Base-by-base conservation (phyloP, 177 flowering plant genomes). In the Telopea speciosissima region DNA sequence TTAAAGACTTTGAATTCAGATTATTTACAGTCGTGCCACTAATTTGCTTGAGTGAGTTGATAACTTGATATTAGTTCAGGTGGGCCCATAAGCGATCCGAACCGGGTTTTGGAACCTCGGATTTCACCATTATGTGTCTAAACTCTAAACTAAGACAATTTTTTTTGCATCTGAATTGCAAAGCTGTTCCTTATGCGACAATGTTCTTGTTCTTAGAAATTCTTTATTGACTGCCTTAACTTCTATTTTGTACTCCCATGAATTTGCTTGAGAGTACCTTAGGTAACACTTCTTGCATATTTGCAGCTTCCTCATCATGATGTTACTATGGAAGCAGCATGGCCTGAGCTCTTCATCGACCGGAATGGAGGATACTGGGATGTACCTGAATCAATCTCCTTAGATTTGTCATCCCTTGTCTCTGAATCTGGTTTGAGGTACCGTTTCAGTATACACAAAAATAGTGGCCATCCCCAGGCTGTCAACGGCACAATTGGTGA, bases 281-380 rank as follows among this genome's bases (percentile, higher is more conserved):
- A 21, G 12, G 62, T 63, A 59, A 62, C 61, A 19, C 71, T 62
- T 63, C 45, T 61, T 66, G 75, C 68, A 54, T 65, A 26, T 69
- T 23, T 83, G 72, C 92, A 93, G 98, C 88, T 91, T 72, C 87
- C 87, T 68, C 5, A 77, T 28, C 98, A 93, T 80, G 93, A 91
- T 82, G 66, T 93, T 70, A 87, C 89, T 8, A 45, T 93, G 36
- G 91, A 93, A 78, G 98, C 98, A 24, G 94, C 90, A 54, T 89
- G 92, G 92, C 97, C 98, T 64, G 91, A 89, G 81, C 81, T 93
- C 28, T 93, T 86, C 63, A 69, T 93, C 45, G 96, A 91, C 77
- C 80, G 75, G 61, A 85, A 89, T 68, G 97, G 94, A 72, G 62
- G 76, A 73, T 93, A 91, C 70, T 93, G 98, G 98, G 85, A 91